Evolutionary conservation across 257 asterid genomes (phyloP).

Genomic region (Misopates orontium): DNA sequence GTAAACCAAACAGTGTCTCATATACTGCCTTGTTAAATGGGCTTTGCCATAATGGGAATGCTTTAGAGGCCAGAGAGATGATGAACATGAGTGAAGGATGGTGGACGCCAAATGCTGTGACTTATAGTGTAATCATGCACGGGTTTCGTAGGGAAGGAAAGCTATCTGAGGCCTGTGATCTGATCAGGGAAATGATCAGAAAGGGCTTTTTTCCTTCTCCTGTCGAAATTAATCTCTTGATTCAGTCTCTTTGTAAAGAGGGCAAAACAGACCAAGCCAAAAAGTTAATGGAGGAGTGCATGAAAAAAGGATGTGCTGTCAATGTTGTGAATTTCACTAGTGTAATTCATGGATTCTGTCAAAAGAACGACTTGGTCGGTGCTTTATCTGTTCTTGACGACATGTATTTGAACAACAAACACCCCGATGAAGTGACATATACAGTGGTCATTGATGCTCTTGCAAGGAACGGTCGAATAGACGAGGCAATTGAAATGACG

Average conservation of each 20-base stretch:
- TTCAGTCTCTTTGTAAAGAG: slow-evolving; percentile 63
- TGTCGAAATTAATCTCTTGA: slow-evolving; percentile 78
- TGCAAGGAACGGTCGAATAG: slow-evolving; percentile 64
- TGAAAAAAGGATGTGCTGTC: slow-evolving; percentile 76
- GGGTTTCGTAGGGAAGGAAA: slow-evolving; percentile 94
- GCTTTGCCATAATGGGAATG: slow-evolving; percentile 70
- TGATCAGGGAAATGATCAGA: slow-evolving; percentile 68
- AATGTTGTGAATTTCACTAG: slow-evolving; percentile 85
- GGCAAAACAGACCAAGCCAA: slow-evolving; percentile 59
- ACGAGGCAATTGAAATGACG: slow-evolving; percentile 67
- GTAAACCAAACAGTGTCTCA: slow-evolving; percentile 81
- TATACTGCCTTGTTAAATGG: slow-evolving; percentile 80
- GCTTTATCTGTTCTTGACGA: slow-evolving; percentile 94
- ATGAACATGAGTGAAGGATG: slow-evolving; percentile 75
- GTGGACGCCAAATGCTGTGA: slow-evolving; percentile 89
- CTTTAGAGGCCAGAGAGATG: slow-evolving; percentile 82
- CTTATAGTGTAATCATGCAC: slow-evolving; percentile 80
- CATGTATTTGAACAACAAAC: slow-evolving; percentile 83
- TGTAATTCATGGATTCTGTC: slow-evolving; percentile 86
- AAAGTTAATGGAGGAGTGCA: slow-evolving; percentile 73
- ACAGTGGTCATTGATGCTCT: slow-evolving; percentile 64
- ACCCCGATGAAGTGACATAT: slow-evolving; percentile 82
- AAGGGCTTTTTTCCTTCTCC: slow-evolving; percentile 78
- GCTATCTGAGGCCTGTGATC: slow-evolving; percentile 70
- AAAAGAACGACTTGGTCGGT: slow-evolving; percentile 61